Evolutionary conservation across 148 eudicot genomes (phyloP).

Genomic region (Amaranthus hypochondriacus): DNA sequence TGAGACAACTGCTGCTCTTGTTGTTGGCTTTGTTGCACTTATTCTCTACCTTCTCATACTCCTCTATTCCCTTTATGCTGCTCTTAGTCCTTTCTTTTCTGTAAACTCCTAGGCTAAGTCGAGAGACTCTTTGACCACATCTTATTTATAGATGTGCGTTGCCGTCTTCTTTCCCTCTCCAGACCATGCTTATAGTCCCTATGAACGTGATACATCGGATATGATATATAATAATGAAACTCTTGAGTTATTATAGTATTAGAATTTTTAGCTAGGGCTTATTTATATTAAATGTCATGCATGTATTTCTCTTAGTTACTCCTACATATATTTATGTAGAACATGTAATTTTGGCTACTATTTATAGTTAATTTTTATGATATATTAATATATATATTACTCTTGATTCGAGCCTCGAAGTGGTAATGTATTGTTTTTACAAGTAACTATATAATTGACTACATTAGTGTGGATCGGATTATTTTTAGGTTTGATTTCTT

Average conservation of each 20-base stretch:
- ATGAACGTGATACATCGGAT: too few relatives aligned
- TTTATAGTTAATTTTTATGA: background rate
- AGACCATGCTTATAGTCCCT: too few relatives aligned
- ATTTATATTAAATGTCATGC: background rate
- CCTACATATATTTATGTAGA: background rate
- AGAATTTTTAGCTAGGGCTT: background rate
- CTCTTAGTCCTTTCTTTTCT: constrained; percentile 38
- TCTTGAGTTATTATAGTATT: too few relatives aligned
- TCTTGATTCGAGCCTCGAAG: too few relatives aligned
- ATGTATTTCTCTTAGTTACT: background rate
- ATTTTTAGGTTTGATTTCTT: too few relatives aligned
- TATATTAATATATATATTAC: too few relatives aligned
- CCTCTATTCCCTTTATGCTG: constrained; percentile 48
- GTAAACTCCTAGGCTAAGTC: constrained; percentile 1
- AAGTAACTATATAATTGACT: too few relatives aligned
- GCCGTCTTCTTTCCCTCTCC: too few relatives aligned
- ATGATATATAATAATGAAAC: too few relatives aligned
- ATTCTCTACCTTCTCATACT: constrained; percentile 51
- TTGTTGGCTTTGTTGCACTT: constrained; percentile 46
- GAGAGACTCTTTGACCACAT: background rate
- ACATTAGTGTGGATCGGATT: too few relatives aligned
- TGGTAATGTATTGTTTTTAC: too few relatives aligned
- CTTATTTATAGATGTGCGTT: too few relatives aligned
- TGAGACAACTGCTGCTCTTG: constrained; percentile 44
- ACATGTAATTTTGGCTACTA: constrained; percentile 1